These are phyloP conservation scores for Artemisia argyi DNA, from an alignment of 129 eudicot genomes.

Conservation along the genomic window DNA sequence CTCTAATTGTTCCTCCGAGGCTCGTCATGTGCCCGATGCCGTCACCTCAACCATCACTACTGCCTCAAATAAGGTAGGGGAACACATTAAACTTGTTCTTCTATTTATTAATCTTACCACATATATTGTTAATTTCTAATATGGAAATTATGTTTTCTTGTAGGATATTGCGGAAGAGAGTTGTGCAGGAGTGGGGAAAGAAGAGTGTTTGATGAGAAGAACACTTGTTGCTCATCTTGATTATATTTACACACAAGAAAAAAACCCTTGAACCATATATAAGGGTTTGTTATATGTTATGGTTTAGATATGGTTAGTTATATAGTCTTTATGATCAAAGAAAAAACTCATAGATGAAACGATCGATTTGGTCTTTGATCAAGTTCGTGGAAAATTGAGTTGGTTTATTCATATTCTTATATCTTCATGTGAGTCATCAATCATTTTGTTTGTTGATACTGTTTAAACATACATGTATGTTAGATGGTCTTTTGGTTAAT, in stretches of 20 bases:
- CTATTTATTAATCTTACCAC: no score
- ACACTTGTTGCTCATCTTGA: conserved; percentile 35
- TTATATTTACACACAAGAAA: conserved; percentile 36
- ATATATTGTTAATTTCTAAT: not conserved
- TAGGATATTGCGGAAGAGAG: conserved; percentile 25
- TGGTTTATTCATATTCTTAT: not conserved
- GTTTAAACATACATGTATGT: no score
- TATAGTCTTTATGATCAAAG: not conserved
- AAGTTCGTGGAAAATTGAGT: not conserved
- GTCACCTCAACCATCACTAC: conserved; percentile 2
- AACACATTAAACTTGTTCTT: not conserved
- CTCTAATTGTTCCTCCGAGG: conserved; percentile 9
- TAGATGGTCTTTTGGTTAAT: no score
- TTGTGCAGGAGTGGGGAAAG: conserved; percentile 29
- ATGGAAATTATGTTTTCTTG: not conserved
- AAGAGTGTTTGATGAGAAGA: conserved; percentile 36
- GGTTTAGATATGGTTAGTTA: not conserved
- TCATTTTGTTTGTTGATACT: no score
- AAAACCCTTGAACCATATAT: conserved; percentile 22
- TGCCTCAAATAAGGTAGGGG: conserved; percentile 22
- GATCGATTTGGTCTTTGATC: not conserved
- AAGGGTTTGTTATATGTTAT: not conserved
- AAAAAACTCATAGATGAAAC: not conserved
- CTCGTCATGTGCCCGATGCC: conserved; percentile 18
- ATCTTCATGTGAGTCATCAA: no score